phyloP scores from a whole-genome alignment of 208 protist species.

The Trypanosoma melophagium region DNA sequence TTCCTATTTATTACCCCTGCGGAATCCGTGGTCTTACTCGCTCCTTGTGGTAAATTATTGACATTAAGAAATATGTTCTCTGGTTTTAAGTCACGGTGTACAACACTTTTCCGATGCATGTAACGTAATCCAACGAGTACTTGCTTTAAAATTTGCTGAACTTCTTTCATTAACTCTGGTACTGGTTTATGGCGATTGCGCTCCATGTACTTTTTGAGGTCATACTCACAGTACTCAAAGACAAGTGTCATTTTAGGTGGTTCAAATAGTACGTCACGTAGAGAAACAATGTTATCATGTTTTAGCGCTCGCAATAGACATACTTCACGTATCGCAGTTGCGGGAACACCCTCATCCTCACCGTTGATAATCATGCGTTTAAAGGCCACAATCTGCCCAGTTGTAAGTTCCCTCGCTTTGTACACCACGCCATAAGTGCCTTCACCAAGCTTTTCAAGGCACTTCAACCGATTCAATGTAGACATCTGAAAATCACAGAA shows the following conservation, averaged over 20 bases:
- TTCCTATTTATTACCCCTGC: neutral
- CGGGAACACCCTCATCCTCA: constrained; percentile 91
- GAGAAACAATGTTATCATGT: constrained; percentile 92
- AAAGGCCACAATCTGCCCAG: constrained; percentile 77
- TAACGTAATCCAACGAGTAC: constrained; percentile 75
- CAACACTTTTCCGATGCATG: constrained; percentile 72
- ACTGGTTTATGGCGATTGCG: constrained; percentile 26
- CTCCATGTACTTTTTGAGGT: constrained; percentile 97
- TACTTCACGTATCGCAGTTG: constrained; percentile 91
- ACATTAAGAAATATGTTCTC: constrained; percentile 88
- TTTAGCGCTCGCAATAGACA: constrained; percentile 94
- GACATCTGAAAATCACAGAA: constrained; percentile 50
- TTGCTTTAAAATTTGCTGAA: constrained; percentile 74
- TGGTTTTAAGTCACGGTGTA: constrained; percentile 91
- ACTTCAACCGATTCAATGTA: constrained; percentile 79
- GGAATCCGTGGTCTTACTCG: neutral
- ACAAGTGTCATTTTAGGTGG: constrained; percentile 97
- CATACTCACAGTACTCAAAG: constrained; percentile 97
- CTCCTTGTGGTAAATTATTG: constrained; percentile 18
- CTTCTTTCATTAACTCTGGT: constrained; percentile 49
- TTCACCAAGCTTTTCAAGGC: constrained; percentile 95
- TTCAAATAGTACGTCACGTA: constrained; percentile 96
- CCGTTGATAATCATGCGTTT: constrained; percentile 86
- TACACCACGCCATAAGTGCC: constrained; percentile 98
- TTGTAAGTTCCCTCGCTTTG: constrained; percentile 90